Evolutionary conservation across 345 rosid species (phyloP), one percentile per base, ranked within the genome.

Genomic region (Heritiera littoralis): DNA sequence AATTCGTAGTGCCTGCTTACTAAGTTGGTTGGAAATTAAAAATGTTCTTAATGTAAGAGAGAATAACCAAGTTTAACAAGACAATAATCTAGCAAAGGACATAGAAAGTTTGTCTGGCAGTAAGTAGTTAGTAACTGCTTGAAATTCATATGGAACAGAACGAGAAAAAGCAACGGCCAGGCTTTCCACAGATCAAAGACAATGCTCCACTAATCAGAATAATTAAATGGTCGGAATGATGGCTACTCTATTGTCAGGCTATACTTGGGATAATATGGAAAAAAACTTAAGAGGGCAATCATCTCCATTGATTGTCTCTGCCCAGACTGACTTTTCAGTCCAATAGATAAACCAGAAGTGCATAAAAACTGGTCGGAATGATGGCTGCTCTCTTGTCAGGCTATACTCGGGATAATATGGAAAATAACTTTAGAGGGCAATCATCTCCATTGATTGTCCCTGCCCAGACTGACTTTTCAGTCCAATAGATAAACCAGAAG

Each of bases 71-170:
- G 13, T 63, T 72, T 32, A 43, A 43, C n/a, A 40, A 67, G 52
- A 43, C 72, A 67, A 66, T 32, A n/a, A 35, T 35, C 15, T 38
- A 54, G 45, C 48, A 11, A 9, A 38, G 10, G 55, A 73, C n/a
- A n/a, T n/a, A n/a, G n/a, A n/a, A n/a, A n/a, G n/a, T n/a, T 35
- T 32, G 41, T 43, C 15, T 8, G 12, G 28, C 76, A 15, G 48
- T 0, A 18, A 72, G 6, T 54, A 14, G 45, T 49, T 0, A 12
- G 14, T 35, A 73, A 73, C 75, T 52, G 13, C 28, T 51, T 72
- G 49, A 54, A 35, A 72, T 54, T 72, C 23, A 38, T 48, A 38
- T 54, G 77, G 35, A 55, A 9, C 77, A 17, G 35, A 73, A 38
- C 8, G 9, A 73, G 65, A 13, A 55, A 73, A 73, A 52, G 46